phyloP scores from a whole-genome alignment of 345 rosid species.

The Eucalyptus sideroxylon region DNA sequence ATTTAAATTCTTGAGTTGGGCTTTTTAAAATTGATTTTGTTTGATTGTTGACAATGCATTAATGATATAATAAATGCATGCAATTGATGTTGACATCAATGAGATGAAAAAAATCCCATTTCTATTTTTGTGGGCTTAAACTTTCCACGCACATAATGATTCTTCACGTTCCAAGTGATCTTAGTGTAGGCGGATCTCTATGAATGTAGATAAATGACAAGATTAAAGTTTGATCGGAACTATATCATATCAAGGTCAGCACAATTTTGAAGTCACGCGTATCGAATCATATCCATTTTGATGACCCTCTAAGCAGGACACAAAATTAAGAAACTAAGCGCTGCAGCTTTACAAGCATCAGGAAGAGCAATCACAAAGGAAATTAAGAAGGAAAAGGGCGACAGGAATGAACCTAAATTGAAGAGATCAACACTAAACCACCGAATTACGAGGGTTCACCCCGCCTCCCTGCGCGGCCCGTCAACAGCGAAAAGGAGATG shows the following conservation, averaged over 20 bases:
- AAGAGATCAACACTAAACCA: background rate
- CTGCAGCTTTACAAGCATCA: background rate
- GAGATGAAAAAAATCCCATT: background rate
- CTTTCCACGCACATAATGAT: background rate
- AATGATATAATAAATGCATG: background rate
- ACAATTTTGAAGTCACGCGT: accelerated
- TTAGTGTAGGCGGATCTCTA: background rate
- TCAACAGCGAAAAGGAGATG: background rate
- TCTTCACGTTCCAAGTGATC: background rate
- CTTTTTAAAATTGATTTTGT: no score
- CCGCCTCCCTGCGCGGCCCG: background rate
- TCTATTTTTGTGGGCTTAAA: background rate
- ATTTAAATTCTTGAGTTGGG: background rate
- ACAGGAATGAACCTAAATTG: background rate
- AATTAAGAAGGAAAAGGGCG: background rate
- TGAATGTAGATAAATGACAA: background rate
- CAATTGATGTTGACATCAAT: accelerated
- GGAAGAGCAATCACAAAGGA: background rate
- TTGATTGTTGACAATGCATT: background rate
- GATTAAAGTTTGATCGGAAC: accelerated
- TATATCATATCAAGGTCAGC: background rate
- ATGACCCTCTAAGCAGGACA: accelerated
- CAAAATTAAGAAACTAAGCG: background rate
- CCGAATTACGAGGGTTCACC: background rate
- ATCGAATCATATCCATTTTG: background rate